Evolutionary conservation across 495 filamentous ascomycete genomes (phyloP), one percentile per base, ranked within the genome.

Genomic region (Annulohypoxylon stygium): DNA sequence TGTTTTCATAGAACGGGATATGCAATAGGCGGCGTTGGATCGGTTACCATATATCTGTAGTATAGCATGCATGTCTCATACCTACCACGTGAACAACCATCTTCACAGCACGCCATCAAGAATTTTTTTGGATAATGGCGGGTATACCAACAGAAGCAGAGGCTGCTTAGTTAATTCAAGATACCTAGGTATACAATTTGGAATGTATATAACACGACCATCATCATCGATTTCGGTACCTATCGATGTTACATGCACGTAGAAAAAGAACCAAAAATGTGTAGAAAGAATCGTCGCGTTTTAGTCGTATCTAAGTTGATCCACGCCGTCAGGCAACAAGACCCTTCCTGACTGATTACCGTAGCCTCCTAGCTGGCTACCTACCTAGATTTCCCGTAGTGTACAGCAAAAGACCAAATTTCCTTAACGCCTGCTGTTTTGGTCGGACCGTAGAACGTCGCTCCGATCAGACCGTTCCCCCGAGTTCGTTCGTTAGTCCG

Each of bases 11-110:
- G 14, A 57, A 10, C 0, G 14, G 37, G 23, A 20, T 39, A 50
- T 20, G 45, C 4, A 50, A 61, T 30, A 34, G 55, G n/a, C 23
- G 57, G 57, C 51, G 65, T 68, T 61, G 34, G 34, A 43, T 61
- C 12, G 25, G 39, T 66, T 60, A 48, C 26, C 18, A 11, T 5
- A 4, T 14, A 43, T 43, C 4, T n/a, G 39, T 51, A 63, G 60
- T 43, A 51, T 63, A 50, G 60, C 60, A 63, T 63, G 8, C 25
- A 25, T 50, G 34, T 16, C 43, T 47, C 55, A 26, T 30, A 34
- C 23, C 34, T 39, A 51, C 20, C 20, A 23, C 34, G 57, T 18
- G 41, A 36, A 45, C 23, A n/a, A n/a, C 25, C 10, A 25, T 8
- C 18, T 26, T 23, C 36, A 26, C 18, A 61, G 51, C 51, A 16